Evolutionary conservation across 176 grass and related monocot genomes (phyloP), one percentile per base, ranked within the genome.

Genomic region (Eleusine coracana): DNA sequence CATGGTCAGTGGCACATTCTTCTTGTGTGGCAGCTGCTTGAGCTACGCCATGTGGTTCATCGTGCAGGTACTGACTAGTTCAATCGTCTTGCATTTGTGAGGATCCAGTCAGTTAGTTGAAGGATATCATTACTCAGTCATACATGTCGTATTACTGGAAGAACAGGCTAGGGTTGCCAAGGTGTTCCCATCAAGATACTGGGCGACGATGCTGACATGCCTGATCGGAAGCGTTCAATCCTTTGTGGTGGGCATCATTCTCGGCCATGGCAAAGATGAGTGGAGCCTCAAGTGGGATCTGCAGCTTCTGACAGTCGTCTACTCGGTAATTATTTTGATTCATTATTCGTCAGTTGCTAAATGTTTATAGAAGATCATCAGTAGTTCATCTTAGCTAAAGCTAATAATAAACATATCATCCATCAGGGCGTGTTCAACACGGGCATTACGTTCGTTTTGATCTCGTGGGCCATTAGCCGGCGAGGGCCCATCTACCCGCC

Each of bases 241-340:
- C 6, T n/a, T 25, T 2, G 15, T 71, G 7, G n/a, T 65, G 4
- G 75, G 80, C 25, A 2, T 89, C 5, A 0, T 76, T 0, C 77
- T 86, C 31, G 18, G 41, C 27, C 46, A 60, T 16, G 37, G 67
- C 28, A 72, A 44, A 31, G 39, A 49, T 3, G 58, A 64, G 6
- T 92, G 87, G 87, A 74, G 37, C 13, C 62, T 92, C 52, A 66
- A 61, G 17, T 87, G 91, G 84, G 69, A 92, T 50, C 28, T 92
- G 51, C 51, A 89, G 42, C 84, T 92, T 20, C 23, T 72, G 0
- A 78, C 87, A 0, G 70, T 84, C 15, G 56, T 89, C n/a, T 92
- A 70, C 84, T 89, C 90, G 46, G 87, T 91, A 55, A 34, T 34
- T 34, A 34, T 34, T 34, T 34, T 34, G 31, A 34, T 34, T 34